Base-by-base conservation (phyloP, 2,329 filamentous ascomycete genomes). In the Botrytis elliptica region DNA sequence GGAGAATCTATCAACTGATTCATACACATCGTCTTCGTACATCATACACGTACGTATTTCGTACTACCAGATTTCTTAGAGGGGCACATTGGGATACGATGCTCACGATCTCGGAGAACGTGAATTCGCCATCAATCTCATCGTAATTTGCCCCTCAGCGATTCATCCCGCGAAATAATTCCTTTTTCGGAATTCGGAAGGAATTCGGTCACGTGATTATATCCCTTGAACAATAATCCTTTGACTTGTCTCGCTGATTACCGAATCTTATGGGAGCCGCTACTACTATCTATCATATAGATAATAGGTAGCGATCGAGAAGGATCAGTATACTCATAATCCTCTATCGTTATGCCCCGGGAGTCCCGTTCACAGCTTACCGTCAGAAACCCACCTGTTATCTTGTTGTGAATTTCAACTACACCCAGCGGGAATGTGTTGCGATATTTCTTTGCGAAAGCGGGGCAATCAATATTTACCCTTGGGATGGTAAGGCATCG, bases 331-430 rank as follows among this genome's bases (percentile, higher is more conserved):
- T 59, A 44, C 63, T 59, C 29, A 44, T 42, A 18, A 38, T 68
- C 22, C 22, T 29, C 42, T 62, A 16, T 49, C 16, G 14, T 16
- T 60, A 33, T 59, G 22, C 25, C n/a, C 38, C 63, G 70, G 49
- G 66, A 59, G 46, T 67, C 22, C 62, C 49, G 63, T 72, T 72
- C n/a, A 36, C 42, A 72, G 49, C 55, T 68, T 68, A 72, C 52
- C 22, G 52, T 72, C 18, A 60, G 63, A 38, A 33, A 18, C 12
- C 22, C 40, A 40, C 10, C n/a, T 69, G 25, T 16, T 55, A 18
- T 72, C 38, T 38, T n/a, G 8, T n/a, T 16, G n/a, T 44, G 57
- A 25, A 55, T 25, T 7, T 42, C 33, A 40, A 42, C 9, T 33
- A 44, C 29, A 38, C 29, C 16, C n/a, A n/a, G 33, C 20, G n/a